Evolutionary conservation across 1,284 basidiomycete genomes (phyloP), one percentile per base, ranked within the genome.

Genomic region (Sanghuangporus sanghuang): DNA sequence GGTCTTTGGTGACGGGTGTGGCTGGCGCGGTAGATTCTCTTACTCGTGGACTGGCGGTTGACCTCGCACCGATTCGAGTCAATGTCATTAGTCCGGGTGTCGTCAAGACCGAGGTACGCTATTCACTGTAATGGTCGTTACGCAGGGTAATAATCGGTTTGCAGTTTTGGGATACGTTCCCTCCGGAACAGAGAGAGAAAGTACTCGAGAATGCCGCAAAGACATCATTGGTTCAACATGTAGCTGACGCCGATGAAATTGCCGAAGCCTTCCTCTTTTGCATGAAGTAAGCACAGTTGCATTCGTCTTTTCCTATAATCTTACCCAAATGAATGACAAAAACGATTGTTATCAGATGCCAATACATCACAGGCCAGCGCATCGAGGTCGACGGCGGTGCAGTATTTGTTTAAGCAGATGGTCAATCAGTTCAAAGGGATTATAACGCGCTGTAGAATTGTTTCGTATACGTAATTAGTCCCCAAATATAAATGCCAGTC

Each of bases 211-310:
- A 58, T 5, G 42, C 56, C 2, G 64, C 53, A n/a, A 62, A 66
- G 23, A 60, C 57, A 6, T 57, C 67, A 1, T 61, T 67, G 7
- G 67, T 70, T 12, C 56, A 66, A 52, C 66, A 66, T 44, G 60
- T 68, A 18, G 67, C 64, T 11, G 60, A 62, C 1, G 63, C 69
- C 18, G 64, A 68, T 11, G 69, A 70, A 59, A 65, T 69, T 53
- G 69, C 69, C 7, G 69, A 70, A 50, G 64, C 68, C 35, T 70
- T 69, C 58, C 50, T 69, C 11, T 70, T 68, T 57, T 56, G 67
- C 3, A 70, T 70, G 69, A 70, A 70, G 68, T 70, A 49, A 64
- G 57, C 12, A 21, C 39, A 7, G 14, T 2, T 9, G 16, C 42
- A 18, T 14, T 12, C 18, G 21, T 18, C 8, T 18, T 36, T 48